phyloP scores from a whole-genome alignment of 148 eudicot genomes.

The Heliamphora exappendiculata region DNA sequence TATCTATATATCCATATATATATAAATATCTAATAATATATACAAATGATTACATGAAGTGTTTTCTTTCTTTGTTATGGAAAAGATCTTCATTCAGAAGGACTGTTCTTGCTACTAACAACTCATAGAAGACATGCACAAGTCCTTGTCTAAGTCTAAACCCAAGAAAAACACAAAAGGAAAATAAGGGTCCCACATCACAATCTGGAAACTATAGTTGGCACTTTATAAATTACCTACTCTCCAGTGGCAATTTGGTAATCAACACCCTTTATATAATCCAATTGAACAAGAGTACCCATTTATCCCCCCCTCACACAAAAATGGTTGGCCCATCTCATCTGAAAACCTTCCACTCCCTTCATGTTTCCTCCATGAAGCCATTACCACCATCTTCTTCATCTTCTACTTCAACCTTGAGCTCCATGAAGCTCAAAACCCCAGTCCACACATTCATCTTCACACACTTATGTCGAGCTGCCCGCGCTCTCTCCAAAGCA shows the following conservation, averaged over 20 bases:
- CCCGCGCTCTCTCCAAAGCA: slow-evolving; percentile 59
- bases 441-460: slow-evolving; percentile 53
- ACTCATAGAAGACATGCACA: background rate
- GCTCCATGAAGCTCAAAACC: slow-evolving; percentile 61
- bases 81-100: background rate
- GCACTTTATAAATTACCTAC: slow-evolving; percentile 12
- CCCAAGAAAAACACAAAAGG: slow-evolving; percentile 11
- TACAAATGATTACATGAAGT: too few species aligned
- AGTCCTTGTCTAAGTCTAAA: slow-evolving; percentile 4
- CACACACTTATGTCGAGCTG: slow-evolving; percentile 52
- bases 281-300: slow-evolving; percentile 25
- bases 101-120: background rate
- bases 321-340: slow-evolving; percentile 46
- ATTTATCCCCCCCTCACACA: background rate
- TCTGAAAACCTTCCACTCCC: slow-evolving; percentile 33
- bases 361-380: slow-evolving; percentile 45
- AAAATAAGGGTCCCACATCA: background rate
- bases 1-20: too few species aligned
- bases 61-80: too few species aligned
- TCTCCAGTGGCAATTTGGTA: slow-evolving; percentile 28
- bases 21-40: too few species aligned
- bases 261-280: slow-evolving; percentile 41
- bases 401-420: slow-evolving; percentile 25
- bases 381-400: slow-evolving; percentile 18
- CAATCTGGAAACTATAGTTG: slow-evolving; percentile 9